These are phyloP conservation scores for Zymoseptoria pseudotritici DNA, from an alignment of 2,329 filamentous ascomycete species.

Conservation along the genomic window DNA sequence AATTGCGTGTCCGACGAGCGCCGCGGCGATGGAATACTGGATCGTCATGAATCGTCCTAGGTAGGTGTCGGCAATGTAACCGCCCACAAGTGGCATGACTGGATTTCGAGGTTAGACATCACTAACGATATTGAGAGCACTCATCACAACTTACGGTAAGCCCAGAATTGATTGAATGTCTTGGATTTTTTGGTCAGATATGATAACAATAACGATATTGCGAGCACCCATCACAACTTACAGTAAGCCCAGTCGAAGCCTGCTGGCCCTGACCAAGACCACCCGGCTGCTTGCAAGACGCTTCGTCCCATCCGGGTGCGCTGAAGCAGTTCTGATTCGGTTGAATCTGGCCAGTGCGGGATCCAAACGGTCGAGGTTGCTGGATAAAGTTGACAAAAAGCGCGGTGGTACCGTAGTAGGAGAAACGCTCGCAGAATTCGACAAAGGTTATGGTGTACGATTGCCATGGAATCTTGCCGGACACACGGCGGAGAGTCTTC, in stretches of 20 bases:
- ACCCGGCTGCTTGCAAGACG: conserved; percentile 30
- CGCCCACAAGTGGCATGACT: conserved; percentile 38
- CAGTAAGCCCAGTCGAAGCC: conserved; percentile 37
- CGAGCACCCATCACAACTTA: background rate
- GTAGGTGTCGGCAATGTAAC: conserved; percentile 57
- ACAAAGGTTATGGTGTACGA: conserved; percentile 42
- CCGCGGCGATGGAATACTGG: conserved; percentile 54
- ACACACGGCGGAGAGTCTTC: conserved; percentile 37
- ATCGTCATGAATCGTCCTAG: conserved; percentile 64
- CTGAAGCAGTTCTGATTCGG: conserved; percentile 25
- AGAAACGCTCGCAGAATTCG: conserved; percentile 44
- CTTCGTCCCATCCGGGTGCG: conserved; percentile 31
- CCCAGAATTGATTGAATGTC: conserved; percentile 44
- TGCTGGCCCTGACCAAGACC: conserved; percentile 36
- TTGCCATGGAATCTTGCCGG: conserved; percentile 39
- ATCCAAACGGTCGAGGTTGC: conserved; percentile 23
- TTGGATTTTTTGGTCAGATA: too few relatives aligned
- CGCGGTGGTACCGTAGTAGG: conserved; percentile 38
- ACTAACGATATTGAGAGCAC: too few relatives aligned
- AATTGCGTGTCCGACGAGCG: conserved; percentile 59
- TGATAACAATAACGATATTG: too few relatives aligned
- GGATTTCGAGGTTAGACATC: too few relatives aligned
- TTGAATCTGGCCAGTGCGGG: conserved; percentile 34
- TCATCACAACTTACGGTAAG: conserved; percentile 24
- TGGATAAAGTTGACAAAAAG: conserved; percentile 45